Evolutionary conservation across 2,329 filamentous ascomycete species (phyloP).

Genomic region (Fusarium vanettenii): DNA sequence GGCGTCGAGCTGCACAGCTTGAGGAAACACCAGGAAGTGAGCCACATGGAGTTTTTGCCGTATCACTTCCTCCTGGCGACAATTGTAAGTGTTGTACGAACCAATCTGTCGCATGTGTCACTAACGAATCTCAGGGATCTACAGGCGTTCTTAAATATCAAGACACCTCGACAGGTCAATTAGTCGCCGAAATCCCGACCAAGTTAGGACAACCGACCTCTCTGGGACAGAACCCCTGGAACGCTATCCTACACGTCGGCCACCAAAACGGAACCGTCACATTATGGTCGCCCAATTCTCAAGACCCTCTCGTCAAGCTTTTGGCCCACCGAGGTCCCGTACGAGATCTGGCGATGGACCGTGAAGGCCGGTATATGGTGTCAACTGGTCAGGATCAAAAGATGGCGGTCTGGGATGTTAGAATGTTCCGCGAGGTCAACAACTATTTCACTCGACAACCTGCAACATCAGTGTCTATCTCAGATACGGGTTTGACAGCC

Average conservation of each 20-base stretch:
- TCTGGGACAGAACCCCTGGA: slow-evolving; percentile 89
- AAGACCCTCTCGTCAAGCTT: slow-evolving; percentile 88
- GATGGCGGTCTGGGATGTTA: slow-evolving; percentile 96
- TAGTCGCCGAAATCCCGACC: slow-evolving; percentile 87
- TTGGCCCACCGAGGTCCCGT: slow-evolving; percentile 92
- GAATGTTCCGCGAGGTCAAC: slow-evolving; percentile 93
- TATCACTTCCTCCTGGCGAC: slow-evolving; percentile 96
- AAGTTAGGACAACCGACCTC: slow-evolving; percentile 86
- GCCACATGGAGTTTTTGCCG: slow-evolving; percentile 93
- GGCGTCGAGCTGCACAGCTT: slow-evolving; percentile 94
- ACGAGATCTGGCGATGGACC: slow-evolving; percentile 84
- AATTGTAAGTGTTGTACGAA: slow-evolving; percentile 66
- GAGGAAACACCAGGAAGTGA: slow-evolving; percentile 89
- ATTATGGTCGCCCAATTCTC: slow-evolving; percentile 93
- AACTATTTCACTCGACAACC: slow-evolving; percentile 87
- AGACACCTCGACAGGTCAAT: slow-evolving; percentile 91
- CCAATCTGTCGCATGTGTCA: fast-evolving
- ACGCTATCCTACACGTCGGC: slow-evolving; percentile 90
- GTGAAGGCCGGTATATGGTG: slow-evolving; percentile 95
- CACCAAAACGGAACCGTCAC: slow-evolving; percentile 96
- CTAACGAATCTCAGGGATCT: slow-evolving; percentile 66
- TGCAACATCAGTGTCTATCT: slow-evolving; percentile 86
- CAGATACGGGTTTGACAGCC: slow-evolving; percentile 87
- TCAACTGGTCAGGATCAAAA: slow-evolving; percentile 89
- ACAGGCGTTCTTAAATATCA: slow-evolving; percentile 92